Evolutionary conservation across 352 stramenopile species (phyloP).

Genomic region (Pythium sukuiense): DNA sequence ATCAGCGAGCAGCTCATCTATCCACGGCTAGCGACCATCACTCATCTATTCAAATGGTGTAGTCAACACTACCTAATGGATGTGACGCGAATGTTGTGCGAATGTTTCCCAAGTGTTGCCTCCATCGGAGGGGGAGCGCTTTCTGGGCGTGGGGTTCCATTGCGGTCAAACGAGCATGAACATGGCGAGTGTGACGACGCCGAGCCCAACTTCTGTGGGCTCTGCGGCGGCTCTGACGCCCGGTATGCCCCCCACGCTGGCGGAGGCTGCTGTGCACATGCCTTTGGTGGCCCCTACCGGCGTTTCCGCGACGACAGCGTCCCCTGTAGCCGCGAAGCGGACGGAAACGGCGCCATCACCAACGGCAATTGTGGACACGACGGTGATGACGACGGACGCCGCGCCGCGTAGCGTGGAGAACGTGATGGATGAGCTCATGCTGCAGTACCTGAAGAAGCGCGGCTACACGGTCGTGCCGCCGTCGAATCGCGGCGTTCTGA

Average conservation of each 20-base stretch:
- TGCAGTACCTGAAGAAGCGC: constrained; percentile 60
- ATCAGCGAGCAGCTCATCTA: not conserved
- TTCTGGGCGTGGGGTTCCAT: not conserved
- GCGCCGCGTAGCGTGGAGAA: constrained; percentile 17
- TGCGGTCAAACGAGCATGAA: constrained; percentile 13
- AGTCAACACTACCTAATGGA: not conserved
- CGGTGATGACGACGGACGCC: not conserved
- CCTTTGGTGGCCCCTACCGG: not conserved
- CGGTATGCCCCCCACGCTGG: constrained; percentile 1
- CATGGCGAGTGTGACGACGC: constrained; percentile 17
- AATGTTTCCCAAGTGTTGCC: constrained; percentile 9
- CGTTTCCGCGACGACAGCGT: not conserved
- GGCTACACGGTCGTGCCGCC: constrained; percentile 48
- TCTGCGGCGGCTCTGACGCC: constrained; percentile 4
- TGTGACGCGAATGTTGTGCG: constrained; percentile 13
- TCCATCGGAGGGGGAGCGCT: not conserved
- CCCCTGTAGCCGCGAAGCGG: not conserved
- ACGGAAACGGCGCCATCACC: not conserved
- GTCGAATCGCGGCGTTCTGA: constrained; percentile 16
- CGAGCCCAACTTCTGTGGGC: constrained; percentile 6
- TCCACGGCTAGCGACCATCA: not conserved
- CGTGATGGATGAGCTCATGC: constrained; percentile 67
- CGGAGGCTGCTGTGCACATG: not conserved
- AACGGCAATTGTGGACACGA: not conserved
- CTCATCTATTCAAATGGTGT: not conserved